Percentiles rank a stretch among this genome's conserved stretches.
phyloP scores from a whole-genome alignment of 768 basidiomycete genomes.

The Chalciporus chontae region DNA sequence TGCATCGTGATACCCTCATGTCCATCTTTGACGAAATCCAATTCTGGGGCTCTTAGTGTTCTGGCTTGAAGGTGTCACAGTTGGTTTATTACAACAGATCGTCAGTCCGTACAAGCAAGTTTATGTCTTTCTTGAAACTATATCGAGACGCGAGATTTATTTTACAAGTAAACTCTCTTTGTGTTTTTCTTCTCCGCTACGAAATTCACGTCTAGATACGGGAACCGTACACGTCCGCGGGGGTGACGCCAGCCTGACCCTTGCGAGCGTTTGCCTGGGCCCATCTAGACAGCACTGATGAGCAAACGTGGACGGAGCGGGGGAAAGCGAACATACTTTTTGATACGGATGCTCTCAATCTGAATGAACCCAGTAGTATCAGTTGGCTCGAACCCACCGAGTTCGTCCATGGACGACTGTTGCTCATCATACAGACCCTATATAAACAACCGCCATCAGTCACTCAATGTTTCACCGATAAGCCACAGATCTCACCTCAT shows the following conservation, averaged over 20 bases:
- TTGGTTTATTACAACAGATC: neutral
- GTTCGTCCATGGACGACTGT: conserved; percentile 97
- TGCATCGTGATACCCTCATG: conserved; percentile 5
- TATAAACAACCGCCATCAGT: neutral
- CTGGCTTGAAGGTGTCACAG: neutral
- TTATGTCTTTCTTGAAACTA: neutral
- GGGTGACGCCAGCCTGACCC: conserved; percentile 73
- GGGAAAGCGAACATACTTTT: conserved; percentile 61
- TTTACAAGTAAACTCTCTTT: neutral
- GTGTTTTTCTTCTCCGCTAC: neutral
- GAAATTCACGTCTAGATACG: conserved; percentile 37
- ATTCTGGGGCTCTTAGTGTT: too few species aligned
- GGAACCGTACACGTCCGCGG: conserved; percentile 77
- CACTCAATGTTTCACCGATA: neutral
- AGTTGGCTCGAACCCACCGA: conserved; percentile 96
- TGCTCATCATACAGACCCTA: conserved; percentile 94
- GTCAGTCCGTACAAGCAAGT: neutral
- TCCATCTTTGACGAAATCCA: neutral
- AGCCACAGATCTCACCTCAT: conserved; percentile 55
- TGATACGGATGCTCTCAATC: conserved; percentile 96
- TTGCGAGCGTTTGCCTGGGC: conserved; percentile 83
- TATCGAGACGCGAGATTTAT: neutral
- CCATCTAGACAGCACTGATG: conserved; percentile 50
- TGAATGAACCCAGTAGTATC: conserved; percentile 96
- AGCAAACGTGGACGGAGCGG: neutral